phyloP scores from a whole-genome alignment of 345 rosid species.

The Ceriops zippeliana region DNA sequence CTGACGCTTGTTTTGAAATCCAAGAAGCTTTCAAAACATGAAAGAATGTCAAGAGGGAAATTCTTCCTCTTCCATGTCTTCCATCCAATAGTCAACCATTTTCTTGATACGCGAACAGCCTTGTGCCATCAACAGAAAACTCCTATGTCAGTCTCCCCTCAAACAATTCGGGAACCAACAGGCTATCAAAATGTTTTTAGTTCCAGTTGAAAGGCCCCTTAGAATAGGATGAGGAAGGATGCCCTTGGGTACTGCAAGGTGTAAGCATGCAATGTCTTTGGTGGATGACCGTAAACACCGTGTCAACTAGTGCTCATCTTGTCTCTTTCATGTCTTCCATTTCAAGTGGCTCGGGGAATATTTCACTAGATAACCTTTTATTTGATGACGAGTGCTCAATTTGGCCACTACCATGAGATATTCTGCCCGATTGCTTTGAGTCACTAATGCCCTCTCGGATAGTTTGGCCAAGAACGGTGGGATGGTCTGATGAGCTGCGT shows the following conservation, averaged over 20 bases:
- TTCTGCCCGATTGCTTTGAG: conserved; percentile 64
- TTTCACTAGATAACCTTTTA: conserved; percentile 69
- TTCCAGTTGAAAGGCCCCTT: neutral
- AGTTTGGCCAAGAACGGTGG: conserved; percentile 13
- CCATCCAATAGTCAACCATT: neutral
- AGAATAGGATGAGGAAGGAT: neutral
- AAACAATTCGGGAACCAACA: no score
- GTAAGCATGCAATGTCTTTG: neutral
- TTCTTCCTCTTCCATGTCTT: neutral
- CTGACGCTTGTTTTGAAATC: conserved; percentile 15
- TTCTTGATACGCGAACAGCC: neutral
- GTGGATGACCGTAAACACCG: neutral
- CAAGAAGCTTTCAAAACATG: conserved; percentile 15
- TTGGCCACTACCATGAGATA: conserved; percentile 35
- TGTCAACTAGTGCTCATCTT: conserved; percentile 20
- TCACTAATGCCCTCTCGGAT: conserved; percentile 40
- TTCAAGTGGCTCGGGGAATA: conserved; percentile 71
- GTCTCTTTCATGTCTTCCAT: conserved; percentile 52
- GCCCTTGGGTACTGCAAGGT: neutral
- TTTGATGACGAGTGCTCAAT: conserved; percentile 64
- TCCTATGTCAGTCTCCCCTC: neutral
- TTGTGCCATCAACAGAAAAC: neutral
- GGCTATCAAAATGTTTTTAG: neutral
- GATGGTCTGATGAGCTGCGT: conserved; percentile 61
- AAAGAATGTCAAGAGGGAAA: conserved; percentile 1